Evolutionary conservation across 139 green algal species (phyloP), one percentile per base, ranked within the genome.

Genomic region (Picochlorum sp.): DNA sequence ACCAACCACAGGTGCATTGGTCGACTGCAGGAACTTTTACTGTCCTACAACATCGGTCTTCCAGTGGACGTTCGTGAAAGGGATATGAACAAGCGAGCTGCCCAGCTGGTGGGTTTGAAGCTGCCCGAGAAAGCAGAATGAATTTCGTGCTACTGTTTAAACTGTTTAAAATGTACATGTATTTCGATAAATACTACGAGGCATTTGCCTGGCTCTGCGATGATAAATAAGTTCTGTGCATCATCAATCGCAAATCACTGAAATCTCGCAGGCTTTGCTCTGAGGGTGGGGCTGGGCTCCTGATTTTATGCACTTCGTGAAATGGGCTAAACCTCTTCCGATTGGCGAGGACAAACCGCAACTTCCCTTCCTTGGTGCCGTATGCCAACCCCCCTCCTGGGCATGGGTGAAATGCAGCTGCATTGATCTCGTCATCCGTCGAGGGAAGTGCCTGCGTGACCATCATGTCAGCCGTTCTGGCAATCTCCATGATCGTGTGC

Each of bases 371-470:
- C 75, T 97, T 97, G 41, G 90, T 97, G 57, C 90, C 90, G 64
- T 96, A 97, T 30, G 83, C 82, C n/a, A 97, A 65, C 30, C 90
- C 90, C 23, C 82, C 87, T 8, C 85, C 90, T 23, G 84, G 47
- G 10, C 68, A 58, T 20, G 88, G 82, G 75, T 93, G 84, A 60
- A 92, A 97, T 16, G 65, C 76, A 1, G 90, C 90, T 6, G 90
- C 88, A 54, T 97, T 97, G 60, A 96, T 86, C 72, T 96, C 90
- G 57, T 97, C 90, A 28, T 92, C 85, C 2, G 72, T 73, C 18
- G 71, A 85, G 10, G 90, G 84, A 62, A 97, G 72, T 47, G 92
- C 82, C 3, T 85, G 73, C 23, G 89, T 78, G 4, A 96, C 72
- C 11, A 44, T 45, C 76, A 96, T 83, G 62, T 92, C 84, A 6